Evolutionary conservation across 306 rosid species (phyloP).

Genomic region (Crotalaria pallida): DNA sequence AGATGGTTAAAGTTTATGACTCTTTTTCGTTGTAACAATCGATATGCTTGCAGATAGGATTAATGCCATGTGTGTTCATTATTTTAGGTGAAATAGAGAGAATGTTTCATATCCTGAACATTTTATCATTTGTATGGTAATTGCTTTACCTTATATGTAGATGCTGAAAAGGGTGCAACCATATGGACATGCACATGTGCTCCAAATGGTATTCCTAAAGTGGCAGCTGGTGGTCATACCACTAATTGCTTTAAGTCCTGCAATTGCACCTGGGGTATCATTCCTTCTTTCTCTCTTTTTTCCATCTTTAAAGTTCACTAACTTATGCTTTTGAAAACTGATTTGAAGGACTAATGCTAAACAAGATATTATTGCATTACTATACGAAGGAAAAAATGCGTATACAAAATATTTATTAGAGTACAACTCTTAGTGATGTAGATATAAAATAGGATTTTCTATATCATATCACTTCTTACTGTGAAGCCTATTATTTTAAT

Average conservation of each 20-base stretch:
- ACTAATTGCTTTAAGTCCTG: slow-evolving; percentile 75
- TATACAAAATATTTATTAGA: background rate
- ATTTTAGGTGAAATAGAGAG: slow-evolving; percentile 6
- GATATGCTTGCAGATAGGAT: slow-evolving; percentile 2
- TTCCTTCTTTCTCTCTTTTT: slow-evolving; percentile 26
- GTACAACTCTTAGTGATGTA: background rate
- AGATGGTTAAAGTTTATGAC: background rate
- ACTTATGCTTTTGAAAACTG: background rate
- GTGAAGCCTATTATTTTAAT: background rate
- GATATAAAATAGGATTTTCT: background rate
- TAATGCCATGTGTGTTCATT: background rate
- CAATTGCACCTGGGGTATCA: slow-evolving; percentile 78
- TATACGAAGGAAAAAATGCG: background rate
- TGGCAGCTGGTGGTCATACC: slow-evolving; percentile 41
- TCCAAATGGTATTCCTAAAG: slow-evolving; percentile 65
- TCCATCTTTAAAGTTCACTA: background rate
- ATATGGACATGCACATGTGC: slow-evolving; percentile 77
- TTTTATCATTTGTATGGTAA: slow-evolving; percentile 16
- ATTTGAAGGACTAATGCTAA: background rate
- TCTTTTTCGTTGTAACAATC: background rate
- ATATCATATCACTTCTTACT: background rate
- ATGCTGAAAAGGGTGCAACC: slow-evolving; percentile 39
- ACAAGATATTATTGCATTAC: background rate
- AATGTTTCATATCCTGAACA: background rate
- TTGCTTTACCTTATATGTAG: slow-evolving; percentile 35